Conservation (phyloP, 805 yeast genomes). For the Lipomyces anomalus region DNA sequence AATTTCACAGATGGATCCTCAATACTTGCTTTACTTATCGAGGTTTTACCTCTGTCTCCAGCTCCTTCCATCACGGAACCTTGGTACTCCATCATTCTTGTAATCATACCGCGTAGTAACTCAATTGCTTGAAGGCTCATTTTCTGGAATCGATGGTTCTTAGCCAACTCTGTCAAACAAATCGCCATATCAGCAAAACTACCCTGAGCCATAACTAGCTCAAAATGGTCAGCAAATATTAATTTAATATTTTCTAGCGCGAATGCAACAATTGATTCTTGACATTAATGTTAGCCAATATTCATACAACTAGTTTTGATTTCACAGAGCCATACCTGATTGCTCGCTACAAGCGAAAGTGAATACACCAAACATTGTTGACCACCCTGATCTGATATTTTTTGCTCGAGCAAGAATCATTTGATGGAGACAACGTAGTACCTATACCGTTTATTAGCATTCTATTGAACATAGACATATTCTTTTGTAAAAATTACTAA, state of each 20-base stretch:
- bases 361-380: constrained; percentile 73
- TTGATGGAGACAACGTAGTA: constrained; percentile 79
- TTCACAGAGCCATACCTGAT: neutral
- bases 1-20: constrained; percentile 37
- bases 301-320: too few species aligned
- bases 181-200: constrained; percentile 59
- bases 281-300: constrained; percentile 9
- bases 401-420: constrained; percentile 72
- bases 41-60: constrained; percentile 6
- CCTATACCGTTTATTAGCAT: too few species aligned
- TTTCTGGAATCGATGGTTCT: constrained; percentile 77
- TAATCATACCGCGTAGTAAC: constrained; percentile 57
- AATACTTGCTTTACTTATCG: constrained; percentile 16
- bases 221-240: constrained; percentile 57
- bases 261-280: constrained; percentile 55
- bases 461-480: too few species aligned
- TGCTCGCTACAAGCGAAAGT: constrained; percentile 62
- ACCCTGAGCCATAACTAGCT: constrained; percentile 62
- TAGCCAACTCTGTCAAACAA: constrained; percentile 75
- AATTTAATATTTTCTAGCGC: constrained; percentile 59
- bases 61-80: constrained; percentile 11
- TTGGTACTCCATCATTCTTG: constrained; percentile 45
- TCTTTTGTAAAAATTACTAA: too few species aligned
- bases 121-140: constrained; percentile 75
- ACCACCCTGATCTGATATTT: constrained; percentile 90